Percentiles rank a stretch among this genome's conserved stretches.
Evolutionary conservation across 495 filamentous ascomycete genomes (phyloP).

Genomic region (Beverwykella pulmonaria): DNA sequence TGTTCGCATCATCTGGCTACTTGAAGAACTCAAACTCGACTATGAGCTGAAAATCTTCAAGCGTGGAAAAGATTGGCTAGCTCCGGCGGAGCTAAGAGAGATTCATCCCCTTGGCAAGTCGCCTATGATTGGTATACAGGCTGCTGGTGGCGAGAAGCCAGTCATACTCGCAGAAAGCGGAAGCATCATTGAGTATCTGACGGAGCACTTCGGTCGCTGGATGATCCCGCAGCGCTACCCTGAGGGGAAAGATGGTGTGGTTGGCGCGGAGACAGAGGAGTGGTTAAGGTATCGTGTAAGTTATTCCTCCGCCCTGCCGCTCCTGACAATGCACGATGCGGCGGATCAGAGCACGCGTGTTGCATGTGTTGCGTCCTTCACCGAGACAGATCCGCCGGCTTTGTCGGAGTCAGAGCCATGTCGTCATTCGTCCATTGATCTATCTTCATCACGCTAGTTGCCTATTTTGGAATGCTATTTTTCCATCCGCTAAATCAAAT

Average conservation of each 20-base stretch:
- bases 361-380: background rate
- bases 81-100: slow-evolving; percentile 71
- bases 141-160: slow-evolving; percentile 51
- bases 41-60: slow-evolving; percentile 79
- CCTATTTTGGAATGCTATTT: background rate
- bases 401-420: background rate
- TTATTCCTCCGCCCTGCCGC: background rate
- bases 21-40: slow-evolving; percentile 77
- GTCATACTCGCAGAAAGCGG: slow-evolving; percentile 79
- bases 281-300: slow-evolving; percentile 69
- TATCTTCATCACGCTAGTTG: background rate
- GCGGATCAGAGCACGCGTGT: background rate
- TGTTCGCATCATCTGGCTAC: slow-evolving; percentile 85
- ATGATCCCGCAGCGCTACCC: slow-evolving; percentile 68
- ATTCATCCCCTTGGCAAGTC: slow-evolving; percentile 87
- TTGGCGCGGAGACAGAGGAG: slow-evolving; percentile 71
- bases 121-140: slow-evolving; percentile 67
- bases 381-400: background rate
- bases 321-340: background rate
- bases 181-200: slow-evolving; percentile 76
- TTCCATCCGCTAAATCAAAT: background rate
- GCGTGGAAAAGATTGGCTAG: slow-evolving; percentile 61
- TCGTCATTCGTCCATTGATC: background rate
- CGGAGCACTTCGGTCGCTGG: slow-evolving; percentile 67
- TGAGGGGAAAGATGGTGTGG: slow-evolving; percentile 56